Percentiles rank a stretch among this genome's conserved stretches.
Evolutionary conservation across 805 yeast species (phyloP).

Genomic region (Suhomyces kilbournensis): DNA sequence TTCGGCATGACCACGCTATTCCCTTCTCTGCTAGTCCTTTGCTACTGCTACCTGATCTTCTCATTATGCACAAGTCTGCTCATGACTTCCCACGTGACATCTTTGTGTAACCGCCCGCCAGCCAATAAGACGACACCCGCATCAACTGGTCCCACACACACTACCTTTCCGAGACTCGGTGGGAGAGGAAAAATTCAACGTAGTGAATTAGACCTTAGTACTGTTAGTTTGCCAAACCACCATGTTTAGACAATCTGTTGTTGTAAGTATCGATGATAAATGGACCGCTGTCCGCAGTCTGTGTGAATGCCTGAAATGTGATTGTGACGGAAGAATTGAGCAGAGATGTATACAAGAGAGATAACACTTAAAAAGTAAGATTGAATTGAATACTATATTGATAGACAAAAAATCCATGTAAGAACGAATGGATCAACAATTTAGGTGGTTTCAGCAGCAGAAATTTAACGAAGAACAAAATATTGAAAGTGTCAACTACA

Average conservation of each 20-base stretch:
- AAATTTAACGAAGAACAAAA: too few relatives aligned
- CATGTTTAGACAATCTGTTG: conserved; percentile 42
- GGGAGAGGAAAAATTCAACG: conserved; percentile 5
- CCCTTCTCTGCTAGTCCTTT: too few relatives aligned
- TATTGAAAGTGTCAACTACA: too few relatives aligned
- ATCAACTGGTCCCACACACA: conserved; percentile 1
- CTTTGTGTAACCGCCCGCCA: conserved; percentile 1
- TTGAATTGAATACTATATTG: too few relatives aligned
- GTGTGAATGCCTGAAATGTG: neutral
- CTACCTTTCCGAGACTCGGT: conserved; percentile 8
- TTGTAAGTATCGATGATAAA: conserved; percentile 27
- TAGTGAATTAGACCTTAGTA: neutral
- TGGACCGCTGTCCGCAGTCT: neutral
- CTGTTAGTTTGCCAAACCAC: conserved; percentile 1
- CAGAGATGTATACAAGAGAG: neutral
- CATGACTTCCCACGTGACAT: conserved; percentile 1
- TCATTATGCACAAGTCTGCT: neutral
- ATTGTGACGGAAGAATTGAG: neutral
- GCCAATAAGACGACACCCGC: conserved; percentile 4
- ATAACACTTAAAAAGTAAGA: too few relatives aligned
- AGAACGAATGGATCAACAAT: too few relatives aligned
- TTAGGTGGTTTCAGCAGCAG: too few relatives aligned
- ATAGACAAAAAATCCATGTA: too few relatives aligned
- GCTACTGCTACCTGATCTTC: neutral
- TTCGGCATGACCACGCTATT: conserved; percentile 50